phyloP scores from a whole-genome alignment of 345 rosid genomes.

The Luvunga scandens region DNA sequence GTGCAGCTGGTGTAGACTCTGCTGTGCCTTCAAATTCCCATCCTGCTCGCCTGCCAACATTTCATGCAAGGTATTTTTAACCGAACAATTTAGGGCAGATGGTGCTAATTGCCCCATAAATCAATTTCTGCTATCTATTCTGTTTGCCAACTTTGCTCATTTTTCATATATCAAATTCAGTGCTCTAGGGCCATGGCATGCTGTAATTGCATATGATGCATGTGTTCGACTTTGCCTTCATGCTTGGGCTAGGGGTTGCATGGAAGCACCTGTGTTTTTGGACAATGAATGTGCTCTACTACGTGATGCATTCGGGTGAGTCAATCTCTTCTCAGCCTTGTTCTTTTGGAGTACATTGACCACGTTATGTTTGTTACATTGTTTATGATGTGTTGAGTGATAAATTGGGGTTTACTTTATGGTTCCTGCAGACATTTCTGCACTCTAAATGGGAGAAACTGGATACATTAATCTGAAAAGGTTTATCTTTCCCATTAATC shows the following conservation, averaged over 20 bases:
- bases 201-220: slow-evolving; percentile 93
- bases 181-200: slow-evolving; percentile 96
- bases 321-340: slow-evolving; percentile 10
- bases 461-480: not conserved
- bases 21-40: slow-evolving; percentile 49
- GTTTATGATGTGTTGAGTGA: not conserved
- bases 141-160: slow-evolving; percentile 9
- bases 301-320: slow-evolving; percentile 89
- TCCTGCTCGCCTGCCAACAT: slow-evolving; percentile 78
- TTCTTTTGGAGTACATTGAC: slow-evolving; percentile 5
- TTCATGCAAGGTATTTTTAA: slow-evolving; percentile 77
- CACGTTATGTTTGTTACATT: not conserved
- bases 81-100: not conserved
- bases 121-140: slow-evolving; percentile 3
- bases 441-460: not conserved
- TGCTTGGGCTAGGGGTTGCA: slow-evolving; percentile 98
- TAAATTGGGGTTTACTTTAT: not conserved
- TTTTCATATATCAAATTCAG: slow-evolving; percentile 39
- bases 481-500: not conserved
- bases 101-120: not conserved
- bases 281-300: slow-evolving; percentile 88
- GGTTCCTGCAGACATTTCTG: not conserved
- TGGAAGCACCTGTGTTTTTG: slow-evolving; percentile 95
- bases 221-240: slow-evolving; percentile 97
- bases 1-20: slow-evolving; percentile 48